Evolutionary conservation across 208 protist species (phyloP).

Genomic region (Trypanosomatidae sp.): DNA sequence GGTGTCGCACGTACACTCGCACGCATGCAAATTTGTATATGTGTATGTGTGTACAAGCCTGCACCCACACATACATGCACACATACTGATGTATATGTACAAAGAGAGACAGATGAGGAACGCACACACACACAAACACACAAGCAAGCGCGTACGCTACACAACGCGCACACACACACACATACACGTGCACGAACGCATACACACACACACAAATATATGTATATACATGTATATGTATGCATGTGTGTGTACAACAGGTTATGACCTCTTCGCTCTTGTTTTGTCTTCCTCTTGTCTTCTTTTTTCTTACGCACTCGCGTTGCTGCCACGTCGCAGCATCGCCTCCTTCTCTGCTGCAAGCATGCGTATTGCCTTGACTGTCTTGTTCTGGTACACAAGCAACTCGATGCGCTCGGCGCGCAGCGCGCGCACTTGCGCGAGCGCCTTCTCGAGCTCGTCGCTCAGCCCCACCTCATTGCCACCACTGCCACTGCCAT

Average conservation of each 20-base stretch:
- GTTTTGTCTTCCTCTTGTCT: background rate
- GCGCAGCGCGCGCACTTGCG: conserved; percentile 24
- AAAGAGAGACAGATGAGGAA: no score
- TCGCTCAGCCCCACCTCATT: no score
- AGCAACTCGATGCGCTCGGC: conserved; percentile 48
- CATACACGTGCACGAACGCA: conserved; percentile 1
- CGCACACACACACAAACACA: no score
- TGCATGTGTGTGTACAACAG: background rate
- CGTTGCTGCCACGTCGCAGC: background rate
- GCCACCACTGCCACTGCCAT: background rate
- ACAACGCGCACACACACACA: no score
- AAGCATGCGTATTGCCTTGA: conserved; percentile 62
- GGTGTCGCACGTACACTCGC: no score
- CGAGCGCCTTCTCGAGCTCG: conserved; percentile 13
- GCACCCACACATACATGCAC: no score
- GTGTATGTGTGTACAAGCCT: no score
- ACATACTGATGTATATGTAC: no score
- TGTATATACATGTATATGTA: background rate
- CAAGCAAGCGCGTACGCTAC: no score
- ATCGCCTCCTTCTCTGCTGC: conserved; percentile 40
- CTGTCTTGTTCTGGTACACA: conserved; percentile 59
- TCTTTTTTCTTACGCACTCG: background rate
- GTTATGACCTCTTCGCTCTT: background rate
- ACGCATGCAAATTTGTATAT: no score
- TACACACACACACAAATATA: conserved; percentile 4